Percentiles rank a stretch among this genome's conserved stretches.
phyloP scores from a whole-genome alignment of 176 grass and related monocot genomes.

The Paspalum notatum region DNA sequence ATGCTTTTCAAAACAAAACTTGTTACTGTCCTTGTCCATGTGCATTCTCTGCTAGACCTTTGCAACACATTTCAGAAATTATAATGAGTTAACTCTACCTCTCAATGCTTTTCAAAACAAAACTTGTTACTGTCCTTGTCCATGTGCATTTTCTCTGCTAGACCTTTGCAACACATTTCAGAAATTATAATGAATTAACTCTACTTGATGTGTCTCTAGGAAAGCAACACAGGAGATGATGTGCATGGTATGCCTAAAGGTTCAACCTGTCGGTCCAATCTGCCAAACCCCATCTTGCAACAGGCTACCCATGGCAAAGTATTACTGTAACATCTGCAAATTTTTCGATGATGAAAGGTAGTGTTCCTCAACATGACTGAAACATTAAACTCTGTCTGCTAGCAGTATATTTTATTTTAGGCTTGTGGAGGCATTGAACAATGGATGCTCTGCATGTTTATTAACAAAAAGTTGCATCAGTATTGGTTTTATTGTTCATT shows the following conservation, averaged over 20 bases:
- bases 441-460: conserved; percentile 4
- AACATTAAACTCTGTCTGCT: conserved; percentile 9
- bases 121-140: background rate
- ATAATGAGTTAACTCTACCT: conserved; percentile 16
- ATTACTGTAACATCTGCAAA: conserved; percentile 96
- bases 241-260: conserved; percentile 91
- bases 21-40: background rate
- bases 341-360: conserved; percentile 99
- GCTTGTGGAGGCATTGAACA: conserved; percentile 16
- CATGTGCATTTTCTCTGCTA: conserved; percentile 21
- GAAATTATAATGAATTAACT: conserved; percentile 17
- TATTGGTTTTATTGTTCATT: conserved; percentile 27
- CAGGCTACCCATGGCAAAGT: conserved; percentile 83
- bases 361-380: conserved; percentile 10
- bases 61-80: conserved; percentile 25
- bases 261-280: conserved; percentile 83
- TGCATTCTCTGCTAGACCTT: conserved; percentile 19
- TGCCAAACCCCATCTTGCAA: conserved; percentile 86
- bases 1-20: background rate
- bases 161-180: conserved; percentile 15
- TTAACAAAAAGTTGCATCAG: background rate
- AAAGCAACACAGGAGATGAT: conserved; percentile 98
- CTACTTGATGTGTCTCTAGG: conserved; percentile 55
- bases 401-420: background rate
- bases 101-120: background rate